Base-by-base conservation (phyloP, 352 stramenopile species). In the Phytophthora meadii region DNA sequence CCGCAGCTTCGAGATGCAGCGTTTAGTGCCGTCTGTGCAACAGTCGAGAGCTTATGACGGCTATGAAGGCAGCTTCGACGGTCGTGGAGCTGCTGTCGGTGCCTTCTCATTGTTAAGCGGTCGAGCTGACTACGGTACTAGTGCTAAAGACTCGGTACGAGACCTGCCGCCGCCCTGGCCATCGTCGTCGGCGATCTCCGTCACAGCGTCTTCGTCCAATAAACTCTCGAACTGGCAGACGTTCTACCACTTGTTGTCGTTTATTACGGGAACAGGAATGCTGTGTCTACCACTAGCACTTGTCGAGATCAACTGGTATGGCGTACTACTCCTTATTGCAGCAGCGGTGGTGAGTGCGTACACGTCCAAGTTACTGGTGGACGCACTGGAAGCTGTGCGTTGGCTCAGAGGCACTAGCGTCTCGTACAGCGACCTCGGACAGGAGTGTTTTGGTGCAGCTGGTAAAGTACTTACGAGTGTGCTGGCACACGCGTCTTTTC, bases 301-400 rank as follows among this genome's bases (percentile, higher is more conserved):
- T 6, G 85, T 93, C 46, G 79, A 93, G 60, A 86, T 93, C 48
- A 76, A 91, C 52, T 93, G 85, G 85, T 91, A 89, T 49, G 85
- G 79, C 15, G 70, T 93, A 24, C 46, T 90, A 41, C 58, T 90
- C 51, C 74, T 93, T 17, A 27, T 82, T 11, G 65, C 70, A n/a
- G 83, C 85, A 0, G 76, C 77, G 5, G 24, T 40, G 1, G 65
- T 93, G 32, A 89, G 74, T 40, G 67, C 79, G 34, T 91, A 91
- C 68, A 88, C 82, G 24, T 79, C 81, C 36, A 85, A 84, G 59
- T 56, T 93, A 42, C 62, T 93, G 34, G 72, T 91, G 39, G 80
- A 91, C 25, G 68, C 79, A n/a, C 74, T 93, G 66, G 83, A 90
- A 62, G 72, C 83, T 17, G 61, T 93, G 49, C 81, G 81, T 27